phyloP scores from a whole-genome alignment of 1,139 yeast genomes.

The Geotrichum europaeum region DNA sequence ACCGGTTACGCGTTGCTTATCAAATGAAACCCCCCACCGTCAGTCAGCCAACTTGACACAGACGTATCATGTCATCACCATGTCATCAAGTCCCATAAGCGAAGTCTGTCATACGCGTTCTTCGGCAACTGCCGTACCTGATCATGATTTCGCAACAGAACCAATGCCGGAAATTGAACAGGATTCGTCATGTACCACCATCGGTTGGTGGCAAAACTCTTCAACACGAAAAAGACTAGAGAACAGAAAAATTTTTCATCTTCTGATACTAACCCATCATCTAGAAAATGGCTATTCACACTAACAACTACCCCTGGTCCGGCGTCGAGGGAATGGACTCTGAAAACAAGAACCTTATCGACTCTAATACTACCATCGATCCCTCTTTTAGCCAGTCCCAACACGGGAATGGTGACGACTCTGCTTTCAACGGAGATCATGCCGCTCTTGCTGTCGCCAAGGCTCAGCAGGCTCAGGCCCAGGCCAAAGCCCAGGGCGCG shows the following conservation, averaged over 20 bases:
- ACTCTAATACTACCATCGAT: constrained; percentile 13
- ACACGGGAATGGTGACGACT: constrained; percentile 7
- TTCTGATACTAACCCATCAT: neutral
- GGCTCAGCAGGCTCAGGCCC: constrained; percentile 12
- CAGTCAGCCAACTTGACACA: neutral
- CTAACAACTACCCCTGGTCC: constrained; percentile 12
- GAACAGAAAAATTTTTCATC: neutral
- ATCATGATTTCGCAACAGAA: neutral
- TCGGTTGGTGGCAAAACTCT: neutral
- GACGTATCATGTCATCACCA: neutral
- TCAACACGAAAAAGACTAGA: neutral
- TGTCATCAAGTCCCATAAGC: neutral
- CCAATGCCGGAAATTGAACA: neutral
- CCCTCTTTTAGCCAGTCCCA: constrained; percentile 16
- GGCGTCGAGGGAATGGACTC: constrained; percentile 16
- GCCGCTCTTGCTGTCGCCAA: constrained; percentile 18
- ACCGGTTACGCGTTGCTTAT: neutral
- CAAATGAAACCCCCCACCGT: neutral
- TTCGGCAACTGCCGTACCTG: neutral
- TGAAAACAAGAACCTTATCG: constrained; percentile 10
- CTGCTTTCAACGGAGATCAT: constrained; percentile 11
- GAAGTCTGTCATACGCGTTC: neutral
- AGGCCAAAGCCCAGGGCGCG: constrained; percentile 4
- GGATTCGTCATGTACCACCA: neutral
- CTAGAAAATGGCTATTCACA: constrained; percentile 11